Evolutionary conservation across 1,284 basidiomycete species (phyloP), one percentile per base, ranked within the genome.

Genomic region (Vanrija pseudolonga): DNA sequence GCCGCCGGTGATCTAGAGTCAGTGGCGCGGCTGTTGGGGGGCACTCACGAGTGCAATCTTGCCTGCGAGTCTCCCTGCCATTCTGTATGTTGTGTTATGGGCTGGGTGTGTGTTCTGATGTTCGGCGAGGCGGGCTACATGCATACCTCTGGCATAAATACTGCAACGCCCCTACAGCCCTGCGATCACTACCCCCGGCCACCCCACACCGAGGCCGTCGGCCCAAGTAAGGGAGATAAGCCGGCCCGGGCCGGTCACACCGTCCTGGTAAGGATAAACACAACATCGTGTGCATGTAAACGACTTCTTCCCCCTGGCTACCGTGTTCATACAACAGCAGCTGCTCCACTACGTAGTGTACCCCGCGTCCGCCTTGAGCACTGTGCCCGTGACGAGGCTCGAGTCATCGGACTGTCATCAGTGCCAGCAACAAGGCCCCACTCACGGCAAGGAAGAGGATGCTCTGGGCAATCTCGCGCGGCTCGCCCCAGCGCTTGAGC

Each of bases 361-460:
- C 9, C 51, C 51, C 12, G 45, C 51, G 39, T 53, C 51, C 17
- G 47, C 45, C 19, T n/a, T 26, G 37, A 53, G 24, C 17, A 47
- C 45, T 9, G 19, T 15, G 12, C 51, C 51, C 12, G 51, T 53
- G 6, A 53, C 45, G 32, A 47, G 47, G 18, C 26, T 23, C 8
- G 51, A 32, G n/a, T 53, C 51, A 26, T 53, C 51, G 12, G 41
- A 47, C 51, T 53, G 15, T 22, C 41, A 6, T 32, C 22, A 39
- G 23, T 22, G 5, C 9, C 15, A 3, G 12, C 28, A n/a, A 14
- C 17, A 26, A 12, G 8, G 12, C 9, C 12, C 23, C 15, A 52
- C 51, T 47, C 45, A 53, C 51, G 1, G 37, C 20, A n/a, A 53
- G 28, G 38, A 47, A 53, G 12, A 53, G 37, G 7, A 53, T 36